A percentile compares a stretch with the other conserved stretches of the same genome.
Conservation (phyloP, 2,329 filamentous ascomycete species). For the Exserohilum turcica region DNA sequence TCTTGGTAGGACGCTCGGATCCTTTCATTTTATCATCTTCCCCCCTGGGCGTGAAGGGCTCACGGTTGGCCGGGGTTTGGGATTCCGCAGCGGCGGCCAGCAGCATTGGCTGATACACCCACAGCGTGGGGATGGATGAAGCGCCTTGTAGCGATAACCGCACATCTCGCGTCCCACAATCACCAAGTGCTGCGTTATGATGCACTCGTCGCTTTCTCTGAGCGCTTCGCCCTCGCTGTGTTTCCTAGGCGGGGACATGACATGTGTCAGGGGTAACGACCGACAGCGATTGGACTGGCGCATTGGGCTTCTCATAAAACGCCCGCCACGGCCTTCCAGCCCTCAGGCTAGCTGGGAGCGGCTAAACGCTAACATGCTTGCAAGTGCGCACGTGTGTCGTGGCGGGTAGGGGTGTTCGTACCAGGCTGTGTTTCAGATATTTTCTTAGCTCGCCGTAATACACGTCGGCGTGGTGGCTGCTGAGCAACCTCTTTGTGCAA, state of each 20-base stretch:
- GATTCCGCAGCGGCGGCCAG: conserved; percentile 10
- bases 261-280: conserved; percentile 29
- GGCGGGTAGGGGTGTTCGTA: conserved; percentile 14
- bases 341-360: conserved; percentile 19
- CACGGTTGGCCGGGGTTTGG: conserved; percentile 19
- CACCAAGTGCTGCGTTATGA: conserved; percentile 1
- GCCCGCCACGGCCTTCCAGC: conserved; percentile 24
- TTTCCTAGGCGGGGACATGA: conserved; percentile 22
- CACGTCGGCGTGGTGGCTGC: conserved; percentile 14
- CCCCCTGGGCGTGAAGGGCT: background rate
- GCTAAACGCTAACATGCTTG: conserved; percentile 14
- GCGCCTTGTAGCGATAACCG: conserved; percentile 51
- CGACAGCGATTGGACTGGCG: conserved; percentile 29
- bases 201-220: conserved; percentile 3
- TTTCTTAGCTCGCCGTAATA: conserved; percentile 20
- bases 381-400: conserved; percentile 11
- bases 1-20: conserved; percentile 28
- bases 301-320: conserved; percentile 27
- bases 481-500: conserved; percentile 19
- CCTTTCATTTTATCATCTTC: conserved; percentile 37
- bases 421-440: conserved; percentile 31
- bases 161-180: conserved; percentile 5
- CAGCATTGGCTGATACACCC: conserved; percentile 19
- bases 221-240: conserved; percentile 27
- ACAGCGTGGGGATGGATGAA: conserved; percentile 24